Conservation (phyloP, 305 asterid genomes). For the Andrographis paniculata region DNA sequence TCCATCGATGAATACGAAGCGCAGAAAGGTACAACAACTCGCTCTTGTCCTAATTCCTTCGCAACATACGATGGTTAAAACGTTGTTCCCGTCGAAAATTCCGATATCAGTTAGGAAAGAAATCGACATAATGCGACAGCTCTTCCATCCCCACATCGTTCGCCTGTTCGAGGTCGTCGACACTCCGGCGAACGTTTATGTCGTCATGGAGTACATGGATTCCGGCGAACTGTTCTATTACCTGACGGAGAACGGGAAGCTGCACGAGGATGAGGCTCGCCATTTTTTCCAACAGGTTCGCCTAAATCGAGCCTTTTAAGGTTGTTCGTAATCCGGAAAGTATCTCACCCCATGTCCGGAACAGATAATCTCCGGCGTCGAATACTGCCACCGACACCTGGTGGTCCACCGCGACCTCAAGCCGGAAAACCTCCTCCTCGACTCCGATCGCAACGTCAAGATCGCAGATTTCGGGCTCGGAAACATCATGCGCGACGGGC, state of each 20-base stretch:
- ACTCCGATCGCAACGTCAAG: slow-evolving; percentile 42
- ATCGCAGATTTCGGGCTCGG: slow-evolving; percentile 65
- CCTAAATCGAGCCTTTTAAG: not conserved
- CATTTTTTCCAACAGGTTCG: slow-evolving; percentile 42
- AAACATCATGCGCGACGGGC: slow-evolving; percentile 50
- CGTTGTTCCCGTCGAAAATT: not conserved
- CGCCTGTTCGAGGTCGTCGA: slow-evolving; percentile 62
- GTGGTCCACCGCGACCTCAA: slow-evolving; percentile 71
- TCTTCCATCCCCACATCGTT: slow-evolving; percentile 57
- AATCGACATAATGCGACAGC: slow-evolving; percentile 44
- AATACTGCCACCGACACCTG: slow-evolving; percentile 43
- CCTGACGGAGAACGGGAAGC: slow-evolving; percentile 34
- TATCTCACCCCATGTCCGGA: slow-evolving; percentile 13
- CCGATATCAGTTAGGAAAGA: slow-evolving; percentile 40
- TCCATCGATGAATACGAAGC: slow-evolving; percentile 27
- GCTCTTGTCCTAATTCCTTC: no score
- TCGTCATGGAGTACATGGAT: slow-evolving; percentile 55
- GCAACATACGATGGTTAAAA: not conserved
- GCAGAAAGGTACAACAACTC: slow-evolving; percentile 29
- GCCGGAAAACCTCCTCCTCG: slow-evolving; percentile 62
- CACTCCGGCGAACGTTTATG: slow-evolving; percentile 38
- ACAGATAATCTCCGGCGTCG: slow-evolving; percentile 63
- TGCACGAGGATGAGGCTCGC: slow-evolving; percentile 43
- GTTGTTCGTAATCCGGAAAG: slow-evolving; percentile 9
- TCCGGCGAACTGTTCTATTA: slow-evolving; percentile 52